Base-by-base conservation (phyloP, 2,329 filamentous ascomycete genomes). In the Neonectria hederae region DNA sequence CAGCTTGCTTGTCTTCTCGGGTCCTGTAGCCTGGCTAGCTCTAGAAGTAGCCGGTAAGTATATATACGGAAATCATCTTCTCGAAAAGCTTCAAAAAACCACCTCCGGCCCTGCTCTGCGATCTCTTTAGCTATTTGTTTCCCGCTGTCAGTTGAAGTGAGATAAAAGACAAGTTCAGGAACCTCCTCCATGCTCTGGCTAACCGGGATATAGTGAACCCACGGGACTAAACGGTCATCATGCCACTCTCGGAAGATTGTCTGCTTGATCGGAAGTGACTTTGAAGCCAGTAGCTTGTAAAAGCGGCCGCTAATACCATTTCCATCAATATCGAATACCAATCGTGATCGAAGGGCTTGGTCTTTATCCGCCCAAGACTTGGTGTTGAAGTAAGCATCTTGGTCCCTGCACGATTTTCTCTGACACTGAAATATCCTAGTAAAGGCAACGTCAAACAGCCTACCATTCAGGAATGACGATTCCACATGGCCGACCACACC, bases 11-110 rank as follows among this genome's bases (percentile, higher is more conserved):
- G 14, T 9, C 73, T 64, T 2, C 66, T 46, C 5, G 73, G 74
- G 56, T 84, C 80, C 62, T 79, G 76, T 8, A 83, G 48, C 53
- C 82, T 77, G 19, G 78, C 79, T 54, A 83, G 82, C 79, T 91
- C 89, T 24, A 91, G 71, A 69, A 91, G 65, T 62, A 91, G 72
- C 54, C 89, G 79, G 69, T 90, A 90, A 28, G 87, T 80, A 79
- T 89, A 90, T 2, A 87, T 80, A 28, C 84, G 81, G 70, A 89
- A 83, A 72, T 92, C 88, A 42, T 86, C 82, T 49, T 86, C 85
- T 46, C 89, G 74, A 35, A 91, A 69, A 13, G 83, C 84, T 68
- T 79, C 82, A 0, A 68, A 71, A 53, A 83, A 83, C 89, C 89
- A 91, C 11, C 82, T 79, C 9, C 80, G 78, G 0, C 89, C 87